A percentile compares a stretch with the other conserved stretches of the same genome.
Evolutionary conservation across 108 stramenopile species (phyloP).

Genomic region (Schizochytrium sp.): DNA sequence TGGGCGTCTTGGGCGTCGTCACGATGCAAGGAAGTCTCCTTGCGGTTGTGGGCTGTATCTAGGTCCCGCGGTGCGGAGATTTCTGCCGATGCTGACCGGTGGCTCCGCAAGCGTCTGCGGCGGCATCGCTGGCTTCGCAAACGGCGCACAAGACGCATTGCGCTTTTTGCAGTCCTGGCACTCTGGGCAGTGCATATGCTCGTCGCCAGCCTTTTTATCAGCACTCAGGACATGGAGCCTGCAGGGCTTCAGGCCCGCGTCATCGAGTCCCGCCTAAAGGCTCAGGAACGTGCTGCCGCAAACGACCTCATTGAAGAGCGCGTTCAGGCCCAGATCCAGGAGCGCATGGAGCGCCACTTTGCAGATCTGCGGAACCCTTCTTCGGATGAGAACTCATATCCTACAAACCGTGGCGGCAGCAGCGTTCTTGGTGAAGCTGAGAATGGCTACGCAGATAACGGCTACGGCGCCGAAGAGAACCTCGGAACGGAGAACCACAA

Average conservation of each 20-base stretch:
- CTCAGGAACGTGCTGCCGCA: neutral
- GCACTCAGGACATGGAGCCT: neutral
- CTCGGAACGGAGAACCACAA: too few relatives aligned
- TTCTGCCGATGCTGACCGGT: too few relatives aligned
- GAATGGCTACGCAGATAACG: too few relatives aligned
- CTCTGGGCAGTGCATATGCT: neutral
- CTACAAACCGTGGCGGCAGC: too few relatives aligned
- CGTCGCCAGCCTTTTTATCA: neutral
- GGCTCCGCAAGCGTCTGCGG: neutral
- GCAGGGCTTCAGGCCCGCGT: neutral
- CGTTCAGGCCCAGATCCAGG: neutral
- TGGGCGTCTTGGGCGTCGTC: too few relatives aligned
- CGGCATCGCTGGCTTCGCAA: conserved; percentile 13
- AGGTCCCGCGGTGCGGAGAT: too few relatives aligned
- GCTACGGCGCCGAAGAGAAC: too few relatives aligned
- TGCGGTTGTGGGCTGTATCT: too few relatives aligned
- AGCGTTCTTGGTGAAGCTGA: too few relatives aligned
- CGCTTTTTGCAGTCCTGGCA: neutral
- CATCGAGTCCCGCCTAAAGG: neutral
- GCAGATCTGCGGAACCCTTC: too few relatives aligned
- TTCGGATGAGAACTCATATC: too few relatives aligned
- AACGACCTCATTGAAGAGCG: conserved; percentile 42
- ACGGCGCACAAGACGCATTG: neutral
- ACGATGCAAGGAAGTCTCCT: too few relatives aligned
- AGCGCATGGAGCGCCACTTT: neutral